Evolutionary conservation across 164 flowering plant genomes (phyloP).

Genomic region (Vitis amurensis): DNA sequence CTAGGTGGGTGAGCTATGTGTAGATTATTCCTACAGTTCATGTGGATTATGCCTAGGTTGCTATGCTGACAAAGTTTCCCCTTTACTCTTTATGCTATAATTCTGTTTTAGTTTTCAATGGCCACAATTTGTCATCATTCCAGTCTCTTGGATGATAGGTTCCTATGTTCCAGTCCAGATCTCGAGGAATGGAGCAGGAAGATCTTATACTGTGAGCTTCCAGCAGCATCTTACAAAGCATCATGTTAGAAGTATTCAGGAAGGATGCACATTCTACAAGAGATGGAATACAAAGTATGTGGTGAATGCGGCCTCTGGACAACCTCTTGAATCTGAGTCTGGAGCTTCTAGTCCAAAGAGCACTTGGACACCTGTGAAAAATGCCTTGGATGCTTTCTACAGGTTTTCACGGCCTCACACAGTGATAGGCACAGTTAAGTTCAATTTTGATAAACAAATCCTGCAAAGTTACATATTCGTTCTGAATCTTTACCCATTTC

Average conservation of each 20-base stretch:
- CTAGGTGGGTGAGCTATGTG: too few relatives aligned
- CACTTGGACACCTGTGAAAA: slow-evolving; percentile 28
- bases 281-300: slow-evolving; percentile 19
- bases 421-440: slow-evolving; percentile 90
- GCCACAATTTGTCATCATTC: slow-evolving; percentile 9
- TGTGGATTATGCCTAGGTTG: too few relatives aligned
- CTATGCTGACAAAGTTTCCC: too few relatives aligned
- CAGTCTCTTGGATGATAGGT: slow-evolving; percentile 13
- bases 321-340: slow-evolving; percentile 58
- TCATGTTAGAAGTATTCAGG: slow-evolving; percentile 8
- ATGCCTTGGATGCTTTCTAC: slow-evolving; percentile 64
- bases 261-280: slow-evolving; percentile 12
- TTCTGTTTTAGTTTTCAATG: not conserved
- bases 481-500: not conserved
- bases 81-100: not conserved
- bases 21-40: too few relatives aligned
- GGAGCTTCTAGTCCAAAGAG: slow-evolving; percentile 39
- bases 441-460: not conserved
- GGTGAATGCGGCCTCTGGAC: slow-evolving; percentile 52
- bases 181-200: slow-evolving; percentile 24
- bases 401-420: slow-evolving; percentile 93
- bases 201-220: slow-evolving; percentile 13
- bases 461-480: not conserved
- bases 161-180: slow-evolving; percentile 20
- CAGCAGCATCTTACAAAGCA: slow-evolving; percentile 20